Evolutionary conservation across 768 basidiomycete genomes (phyloP).

Genomic region (Lactifluus subvellereus): DNA sequence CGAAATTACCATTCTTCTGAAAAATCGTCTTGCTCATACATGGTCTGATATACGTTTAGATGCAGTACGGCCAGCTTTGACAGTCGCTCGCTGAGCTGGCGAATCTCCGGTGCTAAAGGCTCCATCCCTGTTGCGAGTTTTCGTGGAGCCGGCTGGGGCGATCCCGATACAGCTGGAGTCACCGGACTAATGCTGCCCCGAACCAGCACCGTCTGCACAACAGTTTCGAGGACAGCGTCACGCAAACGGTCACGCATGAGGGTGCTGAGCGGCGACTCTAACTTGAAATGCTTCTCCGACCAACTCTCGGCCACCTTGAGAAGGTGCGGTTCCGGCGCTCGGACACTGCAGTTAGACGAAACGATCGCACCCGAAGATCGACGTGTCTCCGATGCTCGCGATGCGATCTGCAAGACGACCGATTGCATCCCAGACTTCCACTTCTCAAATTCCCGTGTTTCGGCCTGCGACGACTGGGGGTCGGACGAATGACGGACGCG

Average conservation of each 20-base stretch:
- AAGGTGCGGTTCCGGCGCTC: conserved; percentile 36
- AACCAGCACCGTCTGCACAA: conserved; percentile 45
- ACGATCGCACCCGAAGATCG: not conserved
- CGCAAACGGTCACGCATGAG: conserved; percentile 61
- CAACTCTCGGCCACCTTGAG: conserved; percentile 63
- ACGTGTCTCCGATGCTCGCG: conserved; percentile 51
- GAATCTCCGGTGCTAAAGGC: conserved; percentile 63
- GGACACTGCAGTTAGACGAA: conserved; percentile 5
- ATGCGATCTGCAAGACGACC: conserved; percentile 68
- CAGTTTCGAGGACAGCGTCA: conserved; percentile 55
- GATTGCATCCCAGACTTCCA: conserved; percentile 35
- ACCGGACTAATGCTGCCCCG: conserved; percentile 33
- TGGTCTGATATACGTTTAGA: conserved; percentile 65
- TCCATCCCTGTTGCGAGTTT: conserved; percentile 51
- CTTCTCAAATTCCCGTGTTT: conserved; percentile 41
- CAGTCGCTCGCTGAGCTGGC: conserved; percentile 61
- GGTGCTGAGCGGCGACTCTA: conserved; percentile 50
- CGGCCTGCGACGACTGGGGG: conserved; percentile 19
- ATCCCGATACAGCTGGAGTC: not conserved
- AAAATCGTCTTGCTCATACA: conserved; percentile 68
- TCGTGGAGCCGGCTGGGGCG: conserved; percentile 29
- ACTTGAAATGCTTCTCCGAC: conserved; percentile 61
- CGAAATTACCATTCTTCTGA: conserved; percentile 22
- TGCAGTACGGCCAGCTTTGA: conserved; percentile 70
- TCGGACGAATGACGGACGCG: conserved; percentile 14